Base-by-base conservation (phyloP, 164 flowering plant species). In the Paratinospora sagittata region DNA sequence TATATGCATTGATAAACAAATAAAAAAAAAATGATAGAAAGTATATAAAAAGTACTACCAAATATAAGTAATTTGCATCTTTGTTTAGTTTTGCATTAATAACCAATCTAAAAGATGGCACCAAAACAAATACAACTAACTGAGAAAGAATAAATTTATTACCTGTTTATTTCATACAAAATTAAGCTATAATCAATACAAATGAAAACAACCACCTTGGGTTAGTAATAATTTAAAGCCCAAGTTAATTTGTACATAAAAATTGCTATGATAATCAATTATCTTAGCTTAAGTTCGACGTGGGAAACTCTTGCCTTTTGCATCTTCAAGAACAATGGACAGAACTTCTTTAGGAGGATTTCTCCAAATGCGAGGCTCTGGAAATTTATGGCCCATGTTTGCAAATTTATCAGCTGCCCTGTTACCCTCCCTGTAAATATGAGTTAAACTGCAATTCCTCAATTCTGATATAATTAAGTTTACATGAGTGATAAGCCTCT, bases 361-460 rank as follows among this genome's bases (percentile, higher is more conserved):
- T 60, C 73, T 36, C 96, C 94, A 92, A 60, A 92, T 64, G 27
- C 65, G 72, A 58, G 88, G 91, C 70, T 77, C 75, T 30, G 71
- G 66, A 65, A 79, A 71, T 0, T 34, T 64, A 72, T 88, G 90
- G 0, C 93, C 97, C 73, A 89, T 70, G 61, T 78, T 72, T 1
- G 97, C 97, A 12, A 92, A 82, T 65, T 73, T 85, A 81, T 92
- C 87, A 16, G 96, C 96, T 30, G 78, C 87, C 65, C 85, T 72
- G 63, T 92, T 92, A 0, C 97, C 96, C 75, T 89, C 92, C 52
- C 93, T 82, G 24, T 82, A 86, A 30, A 85, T 70, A 69, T 86
- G 96, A 34, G 83, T 88, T 61, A 89, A 33, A 0, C 73, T 55
- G 69, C 77, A 89, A 21, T 75, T 81, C 2, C 82, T 61, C 24